Base-by-base conservation (phyloP, 257 asterid genomes). In the Petunia axillaris region DNA sequence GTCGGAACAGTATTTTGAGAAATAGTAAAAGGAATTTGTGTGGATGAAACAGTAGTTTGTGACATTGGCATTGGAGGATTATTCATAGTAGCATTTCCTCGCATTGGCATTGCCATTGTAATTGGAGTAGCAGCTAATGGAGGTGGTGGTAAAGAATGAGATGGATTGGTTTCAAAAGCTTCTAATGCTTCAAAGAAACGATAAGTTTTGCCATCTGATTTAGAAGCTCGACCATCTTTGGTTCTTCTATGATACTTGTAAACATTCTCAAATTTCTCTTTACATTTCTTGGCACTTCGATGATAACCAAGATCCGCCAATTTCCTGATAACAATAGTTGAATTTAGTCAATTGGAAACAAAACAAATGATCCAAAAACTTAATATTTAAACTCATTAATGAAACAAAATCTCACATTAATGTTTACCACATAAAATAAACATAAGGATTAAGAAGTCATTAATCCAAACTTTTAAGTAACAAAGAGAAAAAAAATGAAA, bases 151-250 rank as follows among this genome's bases (percentile, higher is more conserved):
- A 59, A 46, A 44, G 77, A 55, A 13, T 41, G 75, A 37, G 81
- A 38, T 1, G 84, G 63, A 67, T 87, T 84, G 64, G 64, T 81
- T 74, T 96, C 99, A 4, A 96, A 86, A 0, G 98, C 99, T 50
- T 86, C 95, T 60, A 96, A 86, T 77, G 92, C 97, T 54, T 96
- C 99, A 83, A 96, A 96, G 81, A 96, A 96, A 0, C 99, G 95
- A 67, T 96, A 96, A 3, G 89, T 85, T 48, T 96, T 96, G 46
- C 97, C 96, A 84, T 96, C 98, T 13, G 97, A 81, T 73, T 96
- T 96, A 0, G 98, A 76, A 10, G 98, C 88, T 7, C 99, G 93
- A 11, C 97, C 94, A 6, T 90, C 98, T 87, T 88, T 92, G 8
- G 99, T 96, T 76, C 99, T 81, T 70, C 90, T 94, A 70, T 96